Percentiles rank a stretch among this genome's conserved stretches.
Conservation (phyloP, 192 early-diverging fungal genomes). For the Rhizophagus sp. region DNA sequence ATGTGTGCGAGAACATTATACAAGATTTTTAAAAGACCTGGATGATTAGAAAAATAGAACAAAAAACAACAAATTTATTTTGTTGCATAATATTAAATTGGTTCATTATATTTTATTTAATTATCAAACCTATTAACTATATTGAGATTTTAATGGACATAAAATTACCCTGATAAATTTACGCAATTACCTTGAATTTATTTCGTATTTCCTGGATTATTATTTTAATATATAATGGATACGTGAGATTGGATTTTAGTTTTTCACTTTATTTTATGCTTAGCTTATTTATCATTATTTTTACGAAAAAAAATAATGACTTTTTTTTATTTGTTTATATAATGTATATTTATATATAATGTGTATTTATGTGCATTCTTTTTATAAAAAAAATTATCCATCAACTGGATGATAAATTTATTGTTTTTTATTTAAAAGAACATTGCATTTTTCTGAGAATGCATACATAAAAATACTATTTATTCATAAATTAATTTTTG, state of each 20-base stretch:
- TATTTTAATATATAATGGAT: too few species aligned
- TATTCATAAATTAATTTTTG: constrained; percentile 74
- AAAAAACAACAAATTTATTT: not conserved
- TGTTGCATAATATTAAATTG: not conserved
- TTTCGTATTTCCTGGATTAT: too few species aligned
- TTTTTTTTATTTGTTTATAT: not conserved
- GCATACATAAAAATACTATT: not conserved
- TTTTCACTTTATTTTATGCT: too few species aligned
- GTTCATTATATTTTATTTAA: not conserved
- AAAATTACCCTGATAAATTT: too few species aligned
- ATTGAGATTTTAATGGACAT: too few species aligned
- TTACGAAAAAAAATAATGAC: not conserved
- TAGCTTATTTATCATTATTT: not conserved
- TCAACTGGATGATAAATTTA: not conserved
- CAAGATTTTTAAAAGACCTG: constrained; percentile 5
- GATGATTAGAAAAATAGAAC: not conserved
- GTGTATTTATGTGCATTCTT: not conserved
- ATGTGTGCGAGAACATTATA: constrained; percentile 46
- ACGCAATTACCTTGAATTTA: too few species aligned
- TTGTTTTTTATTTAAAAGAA: not conserved
- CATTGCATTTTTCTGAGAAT: not conserved
- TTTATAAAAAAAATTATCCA: not conserved
- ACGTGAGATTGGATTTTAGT: too few species aligned
- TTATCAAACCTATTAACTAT: too few species aligned
- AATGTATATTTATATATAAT: not conserved